Evolutionary conservation across 2,329 filamentous ascomycete species (phyloP), one percentile per base, ranked within the genome.

Genomic region (Fusarium armeniacum): DNA sequence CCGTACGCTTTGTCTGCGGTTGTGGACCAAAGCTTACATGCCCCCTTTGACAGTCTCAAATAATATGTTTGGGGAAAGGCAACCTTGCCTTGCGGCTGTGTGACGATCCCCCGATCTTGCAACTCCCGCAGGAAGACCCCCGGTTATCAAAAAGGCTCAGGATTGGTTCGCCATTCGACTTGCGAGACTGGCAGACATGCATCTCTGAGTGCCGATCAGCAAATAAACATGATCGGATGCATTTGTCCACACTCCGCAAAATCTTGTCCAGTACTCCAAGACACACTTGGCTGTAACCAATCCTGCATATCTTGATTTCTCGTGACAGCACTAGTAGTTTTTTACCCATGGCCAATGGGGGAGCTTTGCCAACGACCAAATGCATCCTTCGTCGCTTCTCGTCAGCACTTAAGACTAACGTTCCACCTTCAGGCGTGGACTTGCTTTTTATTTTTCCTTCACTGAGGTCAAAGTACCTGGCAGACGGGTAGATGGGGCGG

Each of bases 21-120:
- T 63, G 59, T 70, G 54, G 65, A 72, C 59, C 66, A 72, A 49
- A 60, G 58, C 50, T 62, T 62, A 52, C 67, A 73, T 73, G 64
- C 62, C 67, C 67, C 67, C 57, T 62, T 60, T 45, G 47, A 62
- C 64, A 55, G 53, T 65, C 50, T 70, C 44, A 57, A 66, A 57
- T 58, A 22, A 35, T 53, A 61, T 54, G 40, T 64, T 65, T 58
- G 51, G 58, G 49, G 69, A 18, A 16, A 30, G 36, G 38, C 49
- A 69, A 62, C 67, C 68, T 65, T 71, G 54, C 56, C 67, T 71
- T 58, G 60, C 64, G 61, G 62, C 60, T 71, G 68, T 60, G 59
- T 47, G 68, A 66, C 64, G 68, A 71, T 71, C 68, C 68, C 68
- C 68, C 68, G 68, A 71, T 71, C 68, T 71, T 71, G 26, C 65